phyloP scores from a whole-genome alignment of 768 basidiomycete species.

The Nidularia pulvinata region DNA sequence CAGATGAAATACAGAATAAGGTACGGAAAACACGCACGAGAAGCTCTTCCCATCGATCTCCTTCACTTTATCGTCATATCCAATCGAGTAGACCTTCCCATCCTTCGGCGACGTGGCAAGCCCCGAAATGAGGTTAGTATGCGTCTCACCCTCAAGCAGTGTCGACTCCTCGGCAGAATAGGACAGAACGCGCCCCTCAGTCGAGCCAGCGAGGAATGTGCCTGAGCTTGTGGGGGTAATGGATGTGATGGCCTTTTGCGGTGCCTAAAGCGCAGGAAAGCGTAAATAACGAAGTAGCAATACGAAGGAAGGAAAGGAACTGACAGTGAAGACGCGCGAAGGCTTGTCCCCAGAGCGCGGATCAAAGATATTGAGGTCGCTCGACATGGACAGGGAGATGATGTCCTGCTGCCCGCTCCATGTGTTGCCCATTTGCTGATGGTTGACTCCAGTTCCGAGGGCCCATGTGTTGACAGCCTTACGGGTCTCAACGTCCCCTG shows the following conservation, averaged over 20 bases:
- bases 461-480: slow-evolving; percentile 71
- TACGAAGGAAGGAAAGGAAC: slow-evolving; percentile 8
- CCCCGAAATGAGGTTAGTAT: slow-evolving; percentile 69
- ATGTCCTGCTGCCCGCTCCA: slow-evolving; percentile 75
- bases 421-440: slow-evolving; percentile 90
- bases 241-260: slow-evolving; percentile 81
- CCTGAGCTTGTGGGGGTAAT: slow-evolving; percentile 36
- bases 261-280: slow-evolving; percentile 47
- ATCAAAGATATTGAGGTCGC: slow-evolving; percentile 84
- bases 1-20: background rate
- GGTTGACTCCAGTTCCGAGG: slow-evolving; percentile 67
- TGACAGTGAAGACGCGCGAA: slow-evolving; percentile 59
- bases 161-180: slow-evolving; percentile 54
- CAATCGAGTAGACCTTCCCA: slow-evolving; percentile 62
- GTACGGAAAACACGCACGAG: slow-evolving; percentile 26
- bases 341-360: slow-evolving; percentile 63
- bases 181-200: slow-evolving; percentile 74
- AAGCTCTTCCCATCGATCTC: slow-evolving; percentile 59
- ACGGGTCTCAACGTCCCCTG: slow-evolving; percentile 81
- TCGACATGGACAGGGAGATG: slow-evolving; percentile 82
- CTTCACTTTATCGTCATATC: slow-evolving; percentile 79
- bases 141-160: slow-evolving; percentile 60
- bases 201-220: slow-evolving; percentile 84
- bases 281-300: background rate
- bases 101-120: slow-evolving; percentile 47